phyloP scores from a whole-genome alignment of 805 yeast genomes.

The Yamadazyma ubonensis region DNA sequence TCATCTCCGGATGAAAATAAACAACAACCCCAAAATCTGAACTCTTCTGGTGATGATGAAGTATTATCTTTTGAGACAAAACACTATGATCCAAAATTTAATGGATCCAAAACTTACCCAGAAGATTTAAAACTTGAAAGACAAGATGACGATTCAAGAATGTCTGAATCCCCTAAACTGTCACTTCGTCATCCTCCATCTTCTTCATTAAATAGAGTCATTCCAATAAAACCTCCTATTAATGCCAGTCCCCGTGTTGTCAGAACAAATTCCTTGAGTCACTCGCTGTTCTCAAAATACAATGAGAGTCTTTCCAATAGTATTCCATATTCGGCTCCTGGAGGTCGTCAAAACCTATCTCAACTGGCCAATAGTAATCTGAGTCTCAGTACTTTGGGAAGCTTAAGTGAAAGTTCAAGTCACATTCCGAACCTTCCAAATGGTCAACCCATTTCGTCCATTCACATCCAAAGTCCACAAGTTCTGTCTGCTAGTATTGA shows the following conservation, averaged over 20 bases:
- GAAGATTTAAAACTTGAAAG: slow-evolving; percentile 3
- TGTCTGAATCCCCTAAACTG: slow-evolving; percentile 6
- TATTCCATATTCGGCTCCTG: slow-evolving; percentile 73
- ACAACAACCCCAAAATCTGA: slow-evolving; percentile 8
- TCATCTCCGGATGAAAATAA: slow-evolving; percentile 15
- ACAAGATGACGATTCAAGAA: not conserved
- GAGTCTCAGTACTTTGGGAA: slow-evolving; percentile 16
- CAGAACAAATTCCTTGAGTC: slow-evolving; percentile 39
- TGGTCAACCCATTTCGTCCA: slow-evolving; percentile 59
- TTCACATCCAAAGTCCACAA: slow-evolving; percentile 68
- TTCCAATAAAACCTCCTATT: slow-evolving; percentile 20
- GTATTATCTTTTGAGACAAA: slow-evolving; percentile 14
- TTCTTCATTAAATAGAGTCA: slow-evolving; percentile 16
- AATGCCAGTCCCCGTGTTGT: slow-evolving; percentile 42
- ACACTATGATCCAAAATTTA: too few species aligned
- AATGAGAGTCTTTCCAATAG: slow-evolving; percentile 51
- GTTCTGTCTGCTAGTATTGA: slow-evolving; percentile 65
- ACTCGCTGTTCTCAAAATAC: slow-evolving; percentile 37
- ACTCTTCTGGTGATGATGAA: slow-evolving; percentile 14
- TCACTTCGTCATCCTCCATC: slow-evolving; percentile 4
- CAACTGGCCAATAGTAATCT: slow-evolving; percentile 17
- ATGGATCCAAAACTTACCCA: too few species aligned
- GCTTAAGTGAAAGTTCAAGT: slow-evolving; percentile 10
- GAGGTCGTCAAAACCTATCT: slow-evolving; percentile 53
- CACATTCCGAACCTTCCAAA: slow-evolving; percentile 53